Percentiles rank a stretch among this genome's conserved stretches.
Conservation (phyloP, 139 green algal genomes). For the Microglena sp. region DNA sequence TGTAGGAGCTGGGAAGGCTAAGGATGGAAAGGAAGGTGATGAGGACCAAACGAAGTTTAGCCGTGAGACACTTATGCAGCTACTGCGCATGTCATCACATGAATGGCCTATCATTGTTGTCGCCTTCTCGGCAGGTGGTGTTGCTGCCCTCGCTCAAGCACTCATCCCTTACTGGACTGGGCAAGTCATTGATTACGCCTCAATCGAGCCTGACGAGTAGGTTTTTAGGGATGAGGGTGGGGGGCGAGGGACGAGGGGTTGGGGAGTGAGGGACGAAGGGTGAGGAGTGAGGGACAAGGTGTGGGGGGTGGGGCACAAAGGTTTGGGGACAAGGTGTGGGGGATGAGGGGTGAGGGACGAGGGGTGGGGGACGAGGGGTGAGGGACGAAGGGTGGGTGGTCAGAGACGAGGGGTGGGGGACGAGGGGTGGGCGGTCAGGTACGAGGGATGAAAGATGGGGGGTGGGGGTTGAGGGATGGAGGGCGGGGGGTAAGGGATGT, state of each 20-base stretch:
- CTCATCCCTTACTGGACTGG: conserved; percentile 62
- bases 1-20: too few species aligned
- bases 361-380: background rate
- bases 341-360: too few species aligned
- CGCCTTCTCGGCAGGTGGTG: background rate
- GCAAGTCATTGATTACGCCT: conserved; percentile 68
- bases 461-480: too few species aligned
- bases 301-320: too few species aligned
- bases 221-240: background rate
- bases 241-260: background rate
- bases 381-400: background rate
- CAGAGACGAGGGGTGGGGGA: background rate
- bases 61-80: background rate
- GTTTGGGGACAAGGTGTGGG: too few species aligned
- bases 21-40: too few species aligned
- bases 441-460: too few species aligned
- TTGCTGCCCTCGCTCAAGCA: conserved; percentile 1
- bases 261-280: background rate
- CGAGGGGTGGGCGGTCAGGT: too few species aligned
- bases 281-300: too few species aligned
- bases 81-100: background rate
- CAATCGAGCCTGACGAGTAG: conserved; percentile 45
- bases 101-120: background rate
- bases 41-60: too few species aligned
- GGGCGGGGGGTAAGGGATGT: too few species aligned